Evolutionary conservation across 345 rosid genomes (phyloP).

Genomic region (Moricandia arvensis): DNA sequence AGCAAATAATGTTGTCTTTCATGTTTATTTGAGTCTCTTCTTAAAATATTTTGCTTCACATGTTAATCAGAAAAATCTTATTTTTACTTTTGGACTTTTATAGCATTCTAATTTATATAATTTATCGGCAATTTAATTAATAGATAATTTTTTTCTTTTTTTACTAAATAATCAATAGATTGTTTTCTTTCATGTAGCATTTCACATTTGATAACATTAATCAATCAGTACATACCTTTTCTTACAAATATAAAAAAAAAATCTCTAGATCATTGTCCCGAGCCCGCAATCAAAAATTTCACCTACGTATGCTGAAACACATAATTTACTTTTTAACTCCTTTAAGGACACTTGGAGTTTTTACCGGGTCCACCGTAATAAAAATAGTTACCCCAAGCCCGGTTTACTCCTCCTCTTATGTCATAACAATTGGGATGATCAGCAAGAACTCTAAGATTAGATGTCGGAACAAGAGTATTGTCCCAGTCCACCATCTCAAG

Average conservation of each 20-base stretch:
- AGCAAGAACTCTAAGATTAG: conserved; percentile 72
- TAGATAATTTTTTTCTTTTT: no score
- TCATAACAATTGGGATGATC: conserved; percentile 92
- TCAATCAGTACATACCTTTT: background rate
- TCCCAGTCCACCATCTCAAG: conserved; percentile 95
- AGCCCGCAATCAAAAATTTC: conserved; percentile 17
- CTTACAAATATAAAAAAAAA: background rate
- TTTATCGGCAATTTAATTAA: background rate
- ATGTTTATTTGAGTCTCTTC: background rate
- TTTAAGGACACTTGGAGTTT: conserved; percentile 74
- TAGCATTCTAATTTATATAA: background rate
- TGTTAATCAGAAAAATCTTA: background rate
- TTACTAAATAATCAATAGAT: background rate
- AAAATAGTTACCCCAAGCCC: conserved; percentile 91
- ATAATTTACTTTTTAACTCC: background rate
- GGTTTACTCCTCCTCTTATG: conserved; percentile 76
- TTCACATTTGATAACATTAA: conserved; percentile 16
- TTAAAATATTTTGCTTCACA: background rate
- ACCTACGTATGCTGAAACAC: conserved; percentile 19
- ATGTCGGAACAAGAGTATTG: conserved; percentile 66
- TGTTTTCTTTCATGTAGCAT: background rate
- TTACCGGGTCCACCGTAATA: conserved; percentile 97
- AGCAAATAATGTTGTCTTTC: background rate
- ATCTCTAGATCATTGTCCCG: conserved; percentile 14
- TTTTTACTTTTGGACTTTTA: background rate